Conservation (phyloP, 805 yeast genomes). For the Candida peoriensis region DNA sequence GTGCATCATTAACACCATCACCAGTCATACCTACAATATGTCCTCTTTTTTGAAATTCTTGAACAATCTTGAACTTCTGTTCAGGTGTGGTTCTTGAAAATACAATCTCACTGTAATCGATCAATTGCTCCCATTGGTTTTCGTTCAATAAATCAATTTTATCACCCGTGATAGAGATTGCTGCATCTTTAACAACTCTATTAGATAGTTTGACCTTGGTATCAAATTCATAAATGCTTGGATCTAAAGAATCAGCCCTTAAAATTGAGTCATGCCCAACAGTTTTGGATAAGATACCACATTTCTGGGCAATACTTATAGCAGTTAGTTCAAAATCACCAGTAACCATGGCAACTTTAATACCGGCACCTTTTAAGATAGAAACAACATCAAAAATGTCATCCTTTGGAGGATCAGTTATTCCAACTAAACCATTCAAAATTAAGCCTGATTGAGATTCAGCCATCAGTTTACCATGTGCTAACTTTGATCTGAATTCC, state of each 20-base stretch:
- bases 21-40: constrained; percentile 92
- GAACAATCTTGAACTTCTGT: constrained; percentile 45
- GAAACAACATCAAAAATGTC: constrained; percentile 29
- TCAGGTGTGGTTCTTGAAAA: constrained; percentile 36
- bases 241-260: constrained; percentile 17
- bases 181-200: constrained; percentile 17
- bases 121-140: constrained; percentile 37
- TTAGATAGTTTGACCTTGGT: constrained; percentile 8
- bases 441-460: constrained; percentile 17
- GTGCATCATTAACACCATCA: constrained; percentile 87
- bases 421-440: constrained; percentile 36
- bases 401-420: constrained; percentile 40
- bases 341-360: constrained; percentile 39
- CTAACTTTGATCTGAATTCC: constrained; percentile 9
- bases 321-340: constrained; percentile 53
- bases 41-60: constrained; percentile 51
- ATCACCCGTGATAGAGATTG: constrained; percentile 31
- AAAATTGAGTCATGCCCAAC: constrained; percentile 13
- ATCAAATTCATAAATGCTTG: constrained; percentile 6
- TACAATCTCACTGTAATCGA: constrained; percentile 36
- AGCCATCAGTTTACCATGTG: constrained; percentile 12
- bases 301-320: constrained; percentile 41
- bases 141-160: constrained; percentile 30
- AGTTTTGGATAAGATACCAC: constrained; percentile 28
- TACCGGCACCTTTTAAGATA: constrained; percentile 34